Conservation (phyloP, 345 rosid species). For the Brassica incana region DNA sequence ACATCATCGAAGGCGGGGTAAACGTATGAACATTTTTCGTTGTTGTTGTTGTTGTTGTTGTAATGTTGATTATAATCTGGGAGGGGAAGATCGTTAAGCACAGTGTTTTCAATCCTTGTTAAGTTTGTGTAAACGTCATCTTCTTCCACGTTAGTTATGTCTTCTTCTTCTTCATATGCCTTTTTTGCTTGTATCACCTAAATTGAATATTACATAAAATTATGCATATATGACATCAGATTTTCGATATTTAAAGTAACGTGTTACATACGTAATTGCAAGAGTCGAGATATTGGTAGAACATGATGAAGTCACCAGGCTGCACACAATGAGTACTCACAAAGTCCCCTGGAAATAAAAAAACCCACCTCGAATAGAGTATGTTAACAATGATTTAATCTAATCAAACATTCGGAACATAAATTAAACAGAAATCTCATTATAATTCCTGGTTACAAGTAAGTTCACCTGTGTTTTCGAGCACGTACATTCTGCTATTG, state of each 20-base stretch:
- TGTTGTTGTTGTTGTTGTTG: constrained; percentile 35
- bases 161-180: constrained; percentile 67
- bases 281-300: neutral
- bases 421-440: neutral
- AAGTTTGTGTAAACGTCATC: constrained; percentile 61
- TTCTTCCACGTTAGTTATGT: constrained; percentile 31
- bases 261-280: neutral
- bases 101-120: constrained; percentile 39
- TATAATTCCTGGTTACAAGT: neutral
- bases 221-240: neutral
- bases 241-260: neutral
- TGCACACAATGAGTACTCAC: neutral
- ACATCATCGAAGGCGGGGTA: constrained; percentile 51
- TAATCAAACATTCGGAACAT: neutral
- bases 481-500: constrained; percentile 4
- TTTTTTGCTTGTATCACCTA: constrained; percentile 91
- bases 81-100: constrained; percentile 50
- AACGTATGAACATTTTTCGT: constrained; percentile 47
- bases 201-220: neutral
- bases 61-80: constrained; percentile 16
- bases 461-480: neutral
- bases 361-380: neutral
- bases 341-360: neutral
- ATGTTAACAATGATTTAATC: neutral
- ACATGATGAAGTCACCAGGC: neutral